phyloP scores from a whole-genome alignment of 2,329 filamentous ascomycete genomes.

The Neoarthrinium moseri region DNA sequence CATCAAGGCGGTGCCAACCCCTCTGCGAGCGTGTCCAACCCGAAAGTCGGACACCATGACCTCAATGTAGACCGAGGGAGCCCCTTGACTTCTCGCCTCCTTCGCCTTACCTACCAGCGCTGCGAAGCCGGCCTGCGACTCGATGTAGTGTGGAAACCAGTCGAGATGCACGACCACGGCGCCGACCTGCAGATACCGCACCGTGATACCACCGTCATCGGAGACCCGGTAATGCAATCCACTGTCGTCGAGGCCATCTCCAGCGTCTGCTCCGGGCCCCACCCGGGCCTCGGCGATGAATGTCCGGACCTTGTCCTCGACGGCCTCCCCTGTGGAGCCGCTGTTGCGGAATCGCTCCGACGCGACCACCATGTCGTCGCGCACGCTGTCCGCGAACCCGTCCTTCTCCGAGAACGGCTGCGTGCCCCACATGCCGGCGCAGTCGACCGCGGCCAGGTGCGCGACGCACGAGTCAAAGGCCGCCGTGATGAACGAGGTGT shows the following conservation, averaged over 20 bases:
- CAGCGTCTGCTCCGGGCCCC: background rate
- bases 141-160: conserved; percentile 14
- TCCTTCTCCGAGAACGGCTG: conserved; percentile 22
- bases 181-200: conserved; percentile 7
- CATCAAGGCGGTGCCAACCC: conserved; percentile 11
- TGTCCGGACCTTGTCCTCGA: conserved; percentile 20
- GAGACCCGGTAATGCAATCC: background rate
- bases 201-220: background rate
- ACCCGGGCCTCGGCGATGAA: conserved; percentile 27
- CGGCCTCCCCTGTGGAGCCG: conserved; percentile 19
- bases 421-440: conserved; percentile 26
- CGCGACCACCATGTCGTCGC: conserved; percentile 16
- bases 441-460: conserved; percentile 24
- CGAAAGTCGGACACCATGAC: conserved; percentile 17
- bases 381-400: conserved; percentile 18
- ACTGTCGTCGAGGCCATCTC: background rate
- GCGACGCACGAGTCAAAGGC: conserved; percentile 29
- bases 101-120: conserved; percentile 5
- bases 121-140: conserved; percentile 4
- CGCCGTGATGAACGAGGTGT: conserved; percentile 27
- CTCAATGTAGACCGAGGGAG: conserved; percentile 13
- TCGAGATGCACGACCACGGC: conserved; percentile 8
- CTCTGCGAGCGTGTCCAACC: conserved; percentile 3
- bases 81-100: too few relatives aligned
- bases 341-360: conserved; percentile 22